Conservation (phyloP, 441 rosid genomes). For the Jatropha podagrica region DNA sequence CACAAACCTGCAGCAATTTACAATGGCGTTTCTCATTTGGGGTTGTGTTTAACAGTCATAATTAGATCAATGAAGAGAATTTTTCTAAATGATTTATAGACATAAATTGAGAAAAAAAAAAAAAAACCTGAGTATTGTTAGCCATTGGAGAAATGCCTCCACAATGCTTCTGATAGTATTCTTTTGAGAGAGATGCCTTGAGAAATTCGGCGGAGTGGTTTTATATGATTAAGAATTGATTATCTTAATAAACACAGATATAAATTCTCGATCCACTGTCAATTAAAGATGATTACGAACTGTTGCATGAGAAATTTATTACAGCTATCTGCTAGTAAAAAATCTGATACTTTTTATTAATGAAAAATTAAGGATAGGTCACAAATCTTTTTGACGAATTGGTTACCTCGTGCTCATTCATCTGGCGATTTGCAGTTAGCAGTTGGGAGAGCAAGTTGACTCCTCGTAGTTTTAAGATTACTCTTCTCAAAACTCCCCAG, state of each 20-base stretch:
- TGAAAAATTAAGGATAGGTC: neutral
- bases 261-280: conserved; percentile 5
- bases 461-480: too few relatives aligned
- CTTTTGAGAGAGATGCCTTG: neutral
- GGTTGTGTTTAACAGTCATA: neutral
- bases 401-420: too few relatives aligned
- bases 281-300: neutral
- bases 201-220: neutral
- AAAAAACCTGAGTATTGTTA: neutral
- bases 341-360: neutral
- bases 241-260: neutral
- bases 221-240: neutral
- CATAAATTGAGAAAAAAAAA: neutral
- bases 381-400: too few relatives aligned
- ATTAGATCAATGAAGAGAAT: neutral
- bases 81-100: neutral
- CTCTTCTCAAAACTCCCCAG: too few relatives aligned
- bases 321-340: neutral
- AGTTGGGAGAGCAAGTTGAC: too few relatives aligned
- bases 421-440: too few relatives aligned
- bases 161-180: neutral
- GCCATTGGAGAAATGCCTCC: neutral
- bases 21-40: neutral
- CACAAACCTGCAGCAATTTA: conserved; percentile 5
- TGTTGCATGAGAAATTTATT: neutral